phyloP scores from a whole-genome alignment of 306 rosid species.

The Dalbergia cultrata region DNA sequence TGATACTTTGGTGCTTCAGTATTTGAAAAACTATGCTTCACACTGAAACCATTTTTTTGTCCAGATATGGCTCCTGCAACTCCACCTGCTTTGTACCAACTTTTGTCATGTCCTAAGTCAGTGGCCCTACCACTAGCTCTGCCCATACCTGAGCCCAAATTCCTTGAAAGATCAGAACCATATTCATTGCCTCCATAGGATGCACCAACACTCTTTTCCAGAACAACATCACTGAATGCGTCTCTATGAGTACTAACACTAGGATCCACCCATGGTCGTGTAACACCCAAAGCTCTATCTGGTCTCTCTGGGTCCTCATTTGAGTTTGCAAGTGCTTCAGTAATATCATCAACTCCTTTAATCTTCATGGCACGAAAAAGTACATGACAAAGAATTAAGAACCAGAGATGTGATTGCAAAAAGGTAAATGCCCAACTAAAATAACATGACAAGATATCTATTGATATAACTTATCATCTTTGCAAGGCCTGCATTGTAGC shows the following conservation, averaged over 20 bases:
- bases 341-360: constrained; percentile 66
- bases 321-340: constrained; percentile 58
- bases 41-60: constrained; percentile 75
- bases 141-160: constrained; percentile 53
- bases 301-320: constrained; percentile 56
- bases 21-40: constrained; percentile 60
- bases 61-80: constrained; percentile 60
- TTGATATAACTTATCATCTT: constrained; percentile 11
- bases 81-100: constrained; percentile 60
- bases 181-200: constrained; percentile 67
- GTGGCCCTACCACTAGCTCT: constrained; percentile 53
- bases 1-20: constrained; percentile 57
- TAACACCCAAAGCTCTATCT: constrained; percentile 57
- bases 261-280: constrained; percentile 65
- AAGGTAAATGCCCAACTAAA: not conserved
- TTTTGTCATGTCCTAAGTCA: constrained; percentile 65
- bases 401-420: not conserved
- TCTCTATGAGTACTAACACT: constrained; percentile 54
- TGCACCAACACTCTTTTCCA: constrained; percentile 59
- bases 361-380: constrained; percentile 55
- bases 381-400: constrained; percentile 24
- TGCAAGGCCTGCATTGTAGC: constrained; percentile 7
- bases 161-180: constrained; percentile 64
- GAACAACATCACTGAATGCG: constrained; percentile 58
- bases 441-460: constrained; percentile 18